Evolutionary conservation across 495 filamentous ascomycete genomes (phyloP), one percentile per base, ranked within the genome.

Genomic region (Penicillium lagena): DNA sequence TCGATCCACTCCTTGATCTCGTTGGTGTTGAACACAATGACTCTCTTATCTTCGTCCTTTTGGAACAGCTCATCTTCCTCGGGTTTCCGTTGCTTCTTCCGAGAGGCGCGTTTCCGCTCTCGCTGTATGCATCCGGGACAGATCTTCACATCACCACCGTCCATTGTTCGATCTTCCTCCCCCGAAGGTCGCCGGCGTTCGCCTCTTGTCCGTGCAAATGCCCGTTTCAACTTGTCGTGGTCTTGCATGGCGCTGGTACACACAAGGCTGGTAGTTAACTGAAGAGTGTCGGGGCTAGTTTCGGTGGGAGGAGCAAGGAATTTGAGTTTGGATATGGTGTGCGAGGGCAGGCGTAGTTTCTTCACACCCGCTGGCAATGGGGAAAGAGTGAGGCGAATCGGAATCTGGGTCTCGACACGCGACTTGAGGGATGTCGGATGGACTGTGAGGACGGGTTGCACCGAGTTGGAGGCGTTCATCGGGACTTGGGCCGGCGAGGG

Each of bases 161-260:
- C 87, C 40, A 85, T 66, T 7, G 88, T 81, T 50, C 83, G 86
- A 33, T 81, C 78, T 14, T 84, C 82, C 9, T 87, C 77, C 35
- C 54, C 15, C 35, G 44, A 39, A 68, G 69, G 29, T 60, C 63
- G 30, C 39, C 51, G 33, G 63, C 54, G 37, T 59, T 72, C 71
- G 42, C 74, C 66, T 47, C 70, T 55, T 38, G 90, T 90, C 42
- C 85, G 75, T 40, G 75, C 73, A 51, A 88, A 75, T 10, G 89
- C 87, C 40, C 76, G 76, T 43, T 76, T 64, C 27, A 73, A 64
- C 45, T 79, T 76, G 30, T 78, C 70, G 29, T 73, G 75, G 44
- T 89, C 80, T 47, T 81, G 76, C 87, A 96, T 95, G n/a, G 91
- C 90, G 62, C 87, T 96, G 2, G 88, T 85, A 59, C 90, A 96